Percentiles rank a stretch among this genome's conserved stretches.
Evolutionary conservation across 345 rosid species (phyloP).

Genomic region (Populus deltoides): DNA sequence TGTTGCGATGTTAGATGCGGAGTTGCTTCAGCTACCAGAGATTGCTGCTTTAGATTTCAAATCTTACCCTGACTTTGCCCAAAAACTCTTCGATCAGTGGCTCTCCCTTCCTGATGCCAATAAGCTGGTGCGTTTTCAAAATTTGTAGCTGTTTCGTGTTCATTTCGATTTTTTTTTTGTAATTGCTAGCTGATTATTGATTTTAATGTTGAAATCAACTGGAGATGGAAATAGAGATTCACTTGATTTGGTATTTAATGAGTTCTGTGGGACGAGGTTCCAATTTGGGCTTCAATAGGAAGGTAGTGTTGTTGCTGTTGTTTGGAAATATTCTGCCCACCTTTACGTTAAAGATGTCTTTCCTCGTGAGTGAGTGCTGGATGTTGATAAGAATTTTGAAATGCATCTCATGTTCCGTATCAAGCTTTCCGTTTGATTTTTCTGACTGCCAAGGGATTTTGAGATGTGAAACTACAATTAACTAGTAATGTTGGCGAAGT

Average conservation of each 20-base stretch:
- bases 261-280: neutral
- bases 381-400: neutral
- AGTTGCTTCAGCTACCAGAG: constrained; percentile 79
- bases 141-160: neutral
- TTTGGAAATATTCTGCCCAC: neutral
- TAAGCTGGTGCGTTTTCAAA: constrained; percentile 53
- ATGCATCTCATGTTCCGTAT: neutral
- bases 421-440: neutral
- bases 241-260: neutral
- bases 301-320: no score
- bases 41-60: constrained; percentile 68
- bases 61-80: constrained; percentile 69
- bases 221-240: neutral
- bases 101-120: constrained; percentile 81
- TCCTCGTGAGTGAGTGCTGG: neutral
- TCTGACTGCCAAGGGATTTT: no score
- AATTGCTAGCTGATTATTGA: neutral
- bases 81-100: constrained; percentile 88
- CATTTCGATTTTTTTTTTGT: neutral
- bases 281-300: no score
- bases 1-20: constrained; percentile 67
- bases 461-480: neutral
- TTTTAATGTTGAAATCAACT: neutral
- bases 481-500: no score
- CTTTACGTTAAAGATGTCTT: neutral